Evolutionary conservation across 192 early-diverging fungal species (phyloP), one percentile per base, ranked within the genome.

Genomic region (Phlyctochytrium arcticum): DNA sequence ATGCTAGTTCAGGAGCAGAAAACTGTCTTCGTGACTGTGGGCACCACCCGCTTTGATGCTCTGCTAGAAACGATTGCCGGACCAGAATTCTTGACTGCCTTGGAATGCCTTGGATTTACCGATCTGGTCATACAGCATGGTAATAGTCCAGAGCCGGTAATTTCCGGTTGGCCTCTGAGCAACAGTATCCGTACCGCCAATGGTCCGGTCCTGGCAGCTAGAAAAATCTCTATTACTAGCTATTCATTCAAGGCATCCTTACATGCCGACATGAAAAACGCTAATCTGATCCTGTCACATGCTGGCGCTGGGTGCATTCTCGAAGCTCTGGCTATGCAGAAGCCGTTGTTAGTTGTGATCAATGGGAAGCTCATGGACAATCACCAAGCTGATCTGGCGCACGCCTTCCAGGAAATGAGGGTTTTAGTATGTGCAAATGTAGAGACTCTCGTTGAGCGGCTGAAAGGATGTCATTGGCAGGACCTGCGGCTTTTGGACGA

Each of bases 241-340:
- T 90, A 79, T 67, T 68, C 72, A 48, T 90, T 88, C 75, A 80
- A 83, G 49, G 36, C 76, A 2, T 67, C 73, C 51, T 57, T 93
- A 36, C 34, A 59, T 0, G 35, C 71, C 5, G 83, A 87, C 54
- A 75, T 93, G 60, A 61, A 74, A 30, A 31, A 75, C 24, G 87
- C 92, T 2, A 85, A 88, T 44, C 48, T 94, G 36, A 78, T 97
- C 30, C 87, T 97, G 31, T 86, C 90, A 46, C 91, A 93, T 70
- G 91, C 87, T 7, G 94, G 94, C 4, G 80, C 94, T 4, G 94
- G 94, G 15, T 89, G 90, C 2, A 90, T 97, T 23, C 78, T 97
- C 36, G 92, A 97, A 57, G 10, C 57, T 3, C 54, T 83, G 23
- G 39, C 17, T 9, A 71, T 89, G 32, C 77, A 86, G 29, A 85